These are phyloP conservation scores for Fabrea salina DNA, from an alignment of 169 alveolate species.

Conservation along the genomic window DNA sequence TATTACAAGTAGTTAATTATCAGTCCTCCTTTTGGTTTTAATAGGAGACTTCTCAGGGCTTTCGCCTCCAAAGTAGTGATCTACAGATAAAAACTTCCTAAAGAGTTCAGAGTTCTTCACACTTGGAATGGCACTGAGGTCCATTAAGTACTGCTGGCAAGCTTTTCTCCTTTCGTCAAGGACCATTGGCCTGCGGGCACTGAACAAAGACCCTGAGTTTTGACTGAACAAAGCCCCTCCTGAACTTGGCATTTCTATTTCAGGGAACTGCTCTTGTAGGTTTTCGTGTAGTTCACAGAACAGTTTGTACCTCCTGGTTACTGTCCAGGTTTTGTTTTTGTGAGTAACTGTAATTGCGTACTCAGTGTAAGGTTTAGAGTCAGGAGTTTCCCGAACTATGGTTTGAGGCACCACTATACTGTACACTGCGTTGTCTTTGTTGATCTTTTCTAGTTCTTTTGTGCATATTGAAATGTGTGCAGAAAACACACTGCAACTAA, in stretches of 20 bases:
- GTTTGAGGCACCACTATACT: slow-evolving; percentile 29
- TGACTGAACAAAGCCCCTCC: slow-evolving; percentile 37
- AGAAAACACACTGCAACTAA: slow-evolving; percentile 50
- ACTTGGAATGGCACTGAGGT: slow-evolving; percentile 48
- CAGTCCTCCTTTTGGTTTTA: too few relatives aligned
- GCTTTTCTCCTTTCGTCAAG: slow-evolving; percentile 72
- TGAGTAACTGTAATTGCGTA: slow-evolving; percentile 55
- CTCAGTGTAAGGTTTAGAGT: slow-evolving; percentile 64
- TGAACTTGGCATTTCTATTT: slow-evolving; percentile 55
- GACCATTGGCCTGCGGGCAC: slow-evolving; percentile 42
- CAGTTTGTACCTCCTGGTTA: slow-evolving; percentile 51
- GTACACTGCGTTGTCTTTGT: slow-evolving; percentile 31
- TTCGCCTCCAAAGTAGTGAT: slow-evolving; percentile 32
- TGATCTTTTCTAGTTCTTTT: slow-evolving; percentile 25
- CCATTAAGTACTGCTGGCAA: slow-evolving; percentile 53
- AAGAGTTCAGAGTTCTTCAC: slow-evolving; percentile 56
- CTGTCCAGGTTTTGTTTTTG: slow-evolving; percentile 54
- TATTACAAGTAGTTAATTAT: too few relatives aligned
- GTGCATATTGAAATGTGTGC: slow-evolving; percentile 64
- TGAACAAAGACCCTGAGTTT: slow-evolving; percentile 40
- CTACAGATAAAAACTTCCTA: slow-evolving; percentile 58
- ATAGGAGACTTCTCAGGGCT: too few relatives aligned
- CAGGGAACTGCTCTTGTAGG: slow-evolving; percentile 50
- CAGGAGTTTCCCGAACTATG: slow-evolving; percentile 52
- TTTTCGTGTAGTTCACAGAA: slow-evolving; percentile 56